Conservation (phyloP, 371 early-diverging fungal genomes). For the Edhazardia aedis region DNA sequence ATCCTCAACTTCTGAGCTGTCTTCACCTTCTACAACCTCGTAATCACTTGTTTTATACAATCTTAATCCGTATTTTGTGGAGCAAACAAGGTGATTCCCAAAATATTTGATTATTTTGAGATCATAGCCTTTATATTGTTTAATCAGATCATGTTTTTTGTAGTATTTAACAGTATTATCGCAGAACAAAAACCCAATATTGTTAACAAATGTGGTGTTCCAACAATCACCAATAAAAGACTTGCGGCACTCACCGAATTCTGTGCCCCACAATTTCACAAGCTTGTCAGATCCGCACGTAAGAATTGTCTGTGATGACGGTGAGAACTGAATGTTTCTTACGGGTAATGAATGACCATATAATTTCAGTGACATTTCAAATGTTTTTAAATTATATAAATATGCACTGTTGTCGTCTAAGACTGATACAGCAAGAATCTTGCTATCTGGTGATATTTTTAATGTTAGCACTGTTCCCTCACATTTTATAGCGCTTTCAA, state of each 20-base stretch:
- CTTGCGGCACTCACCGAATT: constrained; percentile 47
- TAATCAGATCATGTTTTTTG: constrained; percentile 9
- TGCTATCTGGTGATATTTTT: too few species aligned
- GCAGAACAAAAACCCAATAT: constrained; percentile 14
- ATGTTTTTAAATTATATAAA: constrained; percentile 16
- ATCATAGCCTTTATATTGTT: constrained; percentile 10
- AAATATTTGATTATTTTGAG: constrained; percentile 1
- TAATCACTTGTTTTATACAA: constrained; percentile 21
- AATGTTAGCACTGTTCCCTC: too few species aligned
- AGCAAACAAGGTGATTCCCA: constrained; percentile 9
- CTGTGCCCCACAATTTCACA: constrained; percentile 44
- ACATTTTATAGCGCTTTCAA: too few species aligned
- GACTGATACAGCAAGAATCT: too few species aligned
- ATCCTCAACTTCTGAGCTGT: constrained; percentile 4
- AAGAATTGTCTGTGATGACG: constrained; percentile 17
- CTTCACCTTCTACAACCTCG: constrained; percentile 10
- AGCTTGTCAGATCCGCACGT: constrained; percentile 42
- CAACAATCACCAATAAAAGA: constrained; percentile 26
- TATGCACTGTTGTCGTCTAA: too few species aligned
- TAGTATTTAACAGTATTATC: constrained; percentile 18
- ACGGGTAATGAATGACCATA: constrained; percentile 47
- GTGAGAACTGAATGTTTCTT: constrained; percentile 20
- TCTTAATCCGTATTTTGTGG: constrained; percentile 3
- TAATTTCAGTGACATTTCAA: constrained; percentile 17
- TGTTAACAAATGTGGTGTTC: constrained; percentile 8